These are phyloP conservation scores for Capronia americana DNA, from an alignment of 2,329 filamentous ascomycete genomes.

Conservation along the genomic window DNA sequence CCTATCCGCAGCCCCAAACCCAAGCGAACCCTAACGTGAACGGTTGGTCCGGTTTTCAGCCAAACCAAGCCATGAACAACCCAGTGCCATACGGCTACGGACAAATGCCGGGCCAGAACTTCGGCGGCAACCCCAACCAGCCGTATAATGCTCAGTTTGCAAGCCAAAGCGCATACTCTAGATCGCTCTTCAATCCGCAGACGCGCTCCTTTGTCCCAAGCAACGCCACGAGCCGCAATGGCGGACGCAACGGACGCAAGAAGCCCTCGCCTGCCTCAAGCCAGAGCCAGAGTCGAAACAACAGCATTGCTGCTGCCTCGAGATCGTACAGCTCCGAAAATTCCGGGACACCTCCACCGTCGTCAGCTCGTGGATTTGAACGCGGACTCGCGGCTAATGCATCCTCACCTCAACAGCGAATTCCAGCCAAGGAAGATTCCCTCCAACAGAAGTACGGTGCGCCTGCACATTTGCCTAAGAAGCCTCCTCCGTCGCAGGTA, in stretches of 20 bases:
- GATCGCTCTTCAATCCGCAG: constrained; percentile 90
- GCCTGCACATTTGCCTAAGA: constrained; percentile 56
- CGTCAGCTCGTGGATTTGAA: constrained; percentile 28
- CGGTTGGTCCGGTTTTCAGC: constrained; percentile 32
- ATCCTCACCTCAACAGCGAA: constrained; percentile 18
- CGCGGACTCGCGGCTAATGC: constrained; percentile 22
- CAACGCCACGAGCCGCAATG: constrained; percentile 49
- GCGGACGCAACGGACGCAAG: constrained; percentile 41
- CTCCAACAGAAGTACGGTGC: constrained; percentile 56
- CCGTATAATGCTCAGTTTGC: constrained; percentile 66
- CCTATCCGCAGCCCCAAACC: constrained; percentile 49
- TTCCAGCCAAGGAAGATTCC: constrained; percentile 35
- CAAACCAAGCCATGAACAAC: constrained; percentile 40
- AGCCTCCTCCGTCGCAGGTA: constrained; percentile 54
- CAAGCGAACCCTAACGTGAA: constrained; percentile 45
- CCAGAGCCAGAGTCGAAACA: constrained; percentile 41
- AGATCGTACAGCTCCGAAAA: constrained; percentile 24
- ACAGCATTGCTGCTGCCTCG: constrained; percentile 37
- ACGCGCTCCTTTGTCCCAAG: constrained; percentile 88
- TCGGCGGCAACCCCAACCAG: constrained; percentile 59
- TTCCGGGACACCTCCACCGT: constrained; percentile 9
- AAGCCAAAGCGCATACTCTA: constrained; percentile 81
- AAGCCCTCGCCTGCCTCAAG: constrained; percentile 38
- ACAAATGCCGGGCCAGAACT: constrained; percentile 74
- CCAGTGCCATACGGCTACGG: constrained; percentile 73